phyloP scores from a whole-genome alignment of 331 rosid species.

The Quercus tomentella region DNA sequence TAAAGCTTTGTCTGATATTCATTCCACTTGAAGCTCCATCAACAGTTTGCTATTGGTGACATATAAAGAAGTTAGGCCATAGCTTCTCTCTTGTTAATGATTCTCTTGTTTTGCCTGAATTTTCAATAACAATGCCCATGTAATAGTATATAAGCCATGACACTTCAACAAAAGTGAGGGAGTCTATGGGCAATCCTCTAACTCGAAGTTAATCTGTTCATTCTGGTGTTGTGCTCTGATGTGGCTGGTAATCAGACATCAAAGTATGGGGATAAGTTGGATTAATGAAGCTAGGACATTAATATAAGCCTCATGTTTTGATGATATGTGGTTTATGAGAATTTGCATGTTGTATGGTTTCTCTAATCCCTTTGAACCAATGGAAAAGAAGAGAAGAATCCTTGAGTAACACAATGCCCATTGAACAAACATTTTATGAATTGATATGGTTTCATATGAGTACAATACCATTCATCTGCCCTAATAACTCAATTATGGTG shows the following conservation, averaged over 20 bases:
- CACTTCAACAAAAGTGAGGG: background rate
- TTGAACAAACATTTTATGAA: background rate
- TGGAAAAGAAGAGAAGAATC: background rate
- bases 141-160: background rate
- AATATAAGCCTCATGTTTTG: background rate
- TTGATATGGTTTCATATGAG: background rate
- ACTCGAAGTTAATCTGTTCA: no score
- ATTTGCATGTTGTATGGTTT: background rate
- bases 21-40: background rate
- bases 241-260: background rate
- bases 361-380: background rate
- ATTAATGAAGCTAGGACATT: background rate
- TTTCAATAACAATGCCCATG: background rate
- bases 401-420: background rate
- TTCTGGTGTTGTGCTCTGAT: background rate
- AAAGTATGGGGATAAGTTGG: background rate
- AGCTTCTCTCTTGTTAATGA: constrained; percentile 4
- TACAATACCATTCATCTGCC: background rate
- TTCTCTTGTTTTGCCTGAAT: background rate
- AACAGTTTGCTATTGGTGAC: background rate
- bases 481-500: background rate
- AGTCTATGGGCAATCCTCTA: no score
- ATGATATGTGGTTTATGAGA: background rate
- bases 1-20: background rate
- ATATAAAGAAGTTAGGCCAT: background rate